Percentiles rank a stretch among this genome's conserved stretches.
Evolutionary conservation across 805 yeast species (phyloP).

Genomic region (Spathaspora hagerdaliae): DNA sequence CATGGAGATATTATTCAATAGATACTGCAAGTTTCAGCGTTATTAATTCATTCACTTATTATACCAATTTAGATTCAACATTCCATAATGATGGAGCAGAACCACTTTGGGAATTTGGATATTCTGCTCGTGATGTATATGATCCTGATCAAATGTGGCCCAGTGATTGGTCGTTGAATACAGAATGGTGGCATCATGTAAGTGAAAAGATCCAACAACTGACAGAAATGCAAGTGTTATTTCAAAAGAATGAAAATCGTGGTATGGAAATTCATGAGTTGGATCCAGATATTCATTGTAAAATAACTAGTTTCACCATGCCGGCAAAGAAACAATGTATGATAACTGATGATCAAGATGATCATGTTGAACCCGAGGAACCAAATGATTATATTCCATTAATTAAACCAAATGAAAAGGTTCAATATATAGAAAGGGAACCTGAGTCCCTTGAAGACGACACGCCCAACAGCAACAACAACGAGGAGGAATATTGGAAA

Average conservation of each 20-base stretch:
- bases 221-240: constrained; percentile 11
- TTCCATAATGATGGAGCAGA: constrained; percentile 50
- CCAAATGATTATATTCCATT: constrained; percentile 11
- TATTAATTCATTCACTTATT: constrained; percentile 57
- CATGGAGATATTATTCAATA: constrained; percentile 70
- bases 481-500: neutral
- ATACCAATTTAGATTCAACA: constrained; percentile 56
- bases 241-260: constrained; percentile 23
- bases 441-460: neutral
- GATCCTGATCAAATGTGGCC: constrained; percentile 57
- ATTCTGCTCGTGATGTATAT: constrained; percentile 60
- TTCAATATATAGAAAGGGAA: constrained; percentile 8
- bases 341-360: constrained; percentile 19
- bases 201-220: constrained; percentile 21
- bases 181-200: constrained; percentile 58
- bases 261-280: constrained; percentile 41
- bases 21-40: constrained; percentile 58
- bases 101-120: constrained; percentile 61
- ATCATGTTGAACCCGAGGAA: constrained; percentile 12
- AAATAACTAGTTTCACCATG: constrained; percentile 15
- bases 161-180: constrained; percentile 53
- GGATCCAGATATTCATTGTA: constrained; percentile 17
- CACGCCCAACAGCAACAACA: neutral
- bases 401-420: constrained; percentile 12
- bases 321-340: constrained; percentile 16